Base-by-base conservation (phyloP, 140 eudicot species). In the Ambrosia hybrid region DNA sequence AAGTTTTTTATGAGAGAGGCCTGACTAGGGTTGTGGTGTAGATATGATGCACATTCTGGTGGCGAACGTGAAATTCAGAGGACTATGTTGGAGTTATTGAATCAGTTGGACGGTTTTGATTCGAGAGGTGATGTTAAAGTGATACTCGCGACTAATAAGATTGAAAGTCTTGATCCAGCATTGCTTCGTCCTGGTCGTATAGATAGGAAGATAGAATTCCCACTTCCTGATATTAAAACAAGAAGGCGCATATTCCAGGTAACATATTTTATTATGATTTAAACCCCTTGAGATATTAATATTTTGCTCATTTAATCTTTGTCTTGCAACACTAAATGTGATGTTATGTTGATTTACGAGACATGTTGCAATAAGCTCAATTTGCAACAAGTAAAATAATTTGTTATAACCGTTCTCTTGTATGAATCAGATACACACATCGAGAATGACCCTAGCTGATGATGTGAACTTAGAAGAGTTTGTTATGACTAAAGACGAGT, bases 61-160 rank as follows among this genome's bases (percentile, higher is more conserved):
- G 96, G 92, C 67, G 96, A 89, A 48, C 91, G 96, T 77, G 96
- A 89, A 76, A 86, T 89, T 75, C 96, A 89, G 80, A 81, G 96
- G 80, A 89, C 92, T 39, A 86, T 89, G 89, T 70, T 89, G 83
- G 89, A 89, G 43, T 76, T 89, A 65, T 76, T 89, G 71, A 88
- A 85, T 70, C 96, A 88, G 73, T 77, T 88, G 34, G 96, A 88
- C 68, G 91, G 96, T 60, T 89, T 89, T 67, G 96, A 89, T 80
- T 86, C 91, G 6, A 83, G 59, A 89, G 98, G 89, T 67, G 96
- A 92, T 66, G 97, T 91, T 37, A 91, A 91, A 72, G 97, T 91
- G 56, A 91, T 89, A 52, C 88, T 89, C 9, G 96, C 96, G 9
- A 89, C 96, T 8, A 86, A 89, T 70, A 89, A 84, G 64, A 84